Conservation (phyloP, 176 grass and related monocot species). For the Raddia guianensis region DNA sequence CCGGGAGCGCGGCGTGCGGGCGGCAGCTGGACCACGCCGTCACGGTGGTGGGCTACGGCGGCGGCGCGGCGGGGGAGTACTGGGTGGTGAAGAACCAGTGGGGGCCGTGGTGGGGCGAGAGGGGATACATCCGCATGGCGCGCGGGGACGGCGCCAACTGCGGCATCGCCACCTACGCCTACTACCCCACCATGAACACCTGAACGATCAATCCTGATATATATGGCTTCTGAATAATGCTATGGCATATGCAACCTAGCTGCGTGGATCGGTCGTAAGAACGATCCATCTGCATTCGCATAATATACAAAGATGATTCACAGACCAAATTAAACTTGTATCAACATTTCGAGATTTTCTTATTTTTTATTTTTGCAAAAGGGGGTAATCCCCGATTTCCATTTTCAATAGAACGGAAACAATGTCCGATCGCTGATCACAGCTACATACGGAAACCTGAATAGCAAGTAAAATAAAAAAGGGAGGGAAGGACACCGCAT, state of each 20-base stretch:
- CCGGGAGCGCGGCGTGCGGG: slow-evolving; percentile 48
- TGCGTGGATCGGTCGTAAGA: not conserved
- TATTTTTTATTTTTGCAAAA: no score
- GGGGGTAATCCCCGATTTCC: no score
- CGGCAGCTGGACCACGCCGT: slow-evolving; percentile 54
- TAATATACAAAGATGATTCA: not conserved
- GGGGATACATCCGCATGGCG: slow-evolving; percentile 56
- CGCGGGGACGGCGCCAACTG: slow-evolving; percentile 47
- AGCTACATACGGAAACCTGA: no score
- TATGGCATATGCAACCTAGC: not conserved
- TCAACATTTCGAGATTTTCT: not conserved
- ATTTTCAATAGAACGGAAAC: no score
- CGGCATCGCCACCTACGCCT: slow-evolving; percentile 59
- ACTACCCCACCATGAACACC: slow-evolving; percentile 46
- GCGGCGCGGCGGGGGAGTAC: slow-evolving; percentile 30
- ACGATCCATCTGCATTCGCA: not conserved
- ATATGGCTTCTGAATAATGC: not conserved
- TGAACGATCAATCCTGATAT: not conserved
- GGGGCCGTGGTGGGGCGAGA: slow-evolving; percentile 57
- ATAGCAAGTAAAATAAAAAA: no score
- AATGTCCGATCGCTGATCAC: no score
- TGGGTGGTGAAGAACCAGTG: slow-evolving; percentile 76
- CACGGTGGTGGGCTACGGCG: slow-evolving; percentile 52
- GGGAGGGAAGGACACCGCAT: no score
- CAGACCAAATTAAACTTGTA: not conserved